Percentiles rank a stretch among this genome's conserved stretches.
phyloP scores from a whole-genome alignment of 73 alveolate species.

The Tetrahymena malaccensis region DNA sequence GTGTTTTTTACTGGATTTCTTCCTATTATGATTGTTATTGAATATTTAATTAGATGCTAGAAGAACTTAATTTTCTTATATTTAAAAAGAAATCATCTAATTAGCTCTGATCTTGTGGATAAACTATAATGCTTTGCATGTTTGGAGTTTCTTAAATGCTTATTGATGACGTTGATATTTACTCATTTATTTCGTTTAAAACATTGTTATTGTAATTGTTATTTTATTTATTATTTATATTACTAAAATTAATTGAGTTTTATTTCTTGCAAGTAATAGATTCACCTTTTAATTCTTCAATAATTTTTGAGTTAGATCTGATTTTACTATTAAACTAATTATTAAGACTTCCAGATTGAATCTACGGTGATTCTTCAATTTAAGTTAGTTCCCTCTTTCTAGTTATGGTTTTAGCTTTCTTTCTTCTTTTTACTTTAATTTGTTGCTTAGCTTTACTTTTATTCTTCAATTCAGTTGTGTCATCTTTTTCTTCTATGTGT shows the following conservation, averaged over 20 bases:
- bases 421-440: background rate
- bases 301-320: background rate
- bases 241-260: background rate
- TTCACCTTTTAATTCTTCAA: background rate
- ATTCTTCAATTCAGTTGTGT: background rate
- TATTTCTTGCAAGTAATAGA: background rate
- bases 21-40: background rate
- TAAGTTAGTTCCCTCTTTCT: background rate
- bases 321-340: background rate
- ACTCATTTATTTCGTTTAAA: background rate
- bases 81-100: background rate
- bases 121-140: background rate
- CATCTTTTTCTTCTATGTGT: background rate
- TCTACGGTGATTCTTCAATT: background rate
- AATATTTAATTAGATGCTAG: background rate
- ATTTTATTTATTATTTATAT: background rate
- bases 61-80: background rate
- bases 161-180: background rate
- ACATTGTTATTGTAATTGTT: background rate
- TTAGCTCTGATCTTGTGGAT: background rate
- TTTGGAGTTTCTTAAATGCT: background rate
- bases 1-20: background rate
- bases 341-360: background rate
- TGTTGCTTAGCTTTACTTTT: background rate
- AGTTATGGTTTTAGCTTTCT: background rate